A percentile compares a stretch with the other conserved stretches of the same genome.
Conservation (phyloP, 2,329 filamentous ascomycete genomes). For the Magnaporthiopsis incrustans region DNA sequence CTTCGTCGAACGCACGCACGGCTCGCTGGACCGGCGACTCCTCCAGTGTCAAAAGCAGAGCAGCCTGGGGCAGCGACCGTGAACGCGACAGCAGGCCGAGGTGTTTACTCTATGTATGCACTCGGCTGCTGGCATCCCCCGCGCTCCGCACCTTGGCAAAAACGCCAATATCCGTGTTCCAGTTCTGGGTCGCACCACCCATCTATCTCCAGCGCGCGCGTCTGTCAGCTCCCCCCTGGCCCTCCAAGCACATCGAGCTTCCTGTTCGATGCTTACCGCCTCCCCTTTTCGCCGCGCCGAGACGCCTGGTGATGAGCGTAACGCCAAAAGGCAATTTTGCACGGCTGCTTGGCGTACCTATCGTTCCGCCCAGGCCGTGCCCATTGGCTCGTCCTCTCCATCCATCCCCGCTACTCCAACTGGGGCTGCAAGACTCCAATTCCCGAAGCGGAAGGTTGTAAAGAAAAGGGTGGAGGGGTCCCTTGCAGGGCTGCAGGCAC, state of each 20-base stretch:
- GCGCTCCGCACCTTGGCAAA: too few species aligned
- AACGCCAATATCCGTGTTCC: too few species aligned
- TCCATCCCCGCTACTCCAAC: not conserved
- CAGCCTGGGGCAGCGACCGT: too few species aligned
- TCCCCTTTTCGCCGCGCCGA: not conserved
- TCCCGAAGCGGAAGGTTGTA: constrained; percentile 7
- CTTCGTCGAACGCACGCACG: too few species aligned
- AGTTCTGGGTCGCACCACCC: too few species aligned
- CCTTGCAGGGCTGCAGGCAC: not conserved
- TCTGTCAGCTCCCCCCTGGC: too few species aligned
- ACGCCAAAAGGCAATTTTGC: constrained; percentile 6
- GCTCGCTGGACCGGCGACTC: not conserved
- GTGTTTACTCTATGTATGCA: not conserved
- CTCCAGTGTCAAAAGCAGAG: not conserved
- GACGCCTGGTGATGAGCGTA: not conserved
- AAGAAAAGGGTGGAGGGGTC: not conserved
- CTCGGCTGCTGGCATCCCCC: too few species aligned
- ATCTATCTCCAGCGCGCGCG: too few species aligned
- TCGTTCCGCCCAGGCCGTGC: not conserved
- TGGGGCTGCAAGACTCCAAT: not conserved
- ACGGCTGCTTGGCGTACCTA: constrained; percentile 4
- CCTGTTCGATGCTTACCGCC: not conserved
- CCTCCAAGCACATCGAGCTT: not conserved
- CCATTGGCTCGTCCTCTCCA: constrained; percentile 3
- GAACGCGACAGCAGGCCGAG: too few species aligned